Conservation (phyloP, 176 grass and related monocot genomes). For the Microstegium vimineum region DNA sequence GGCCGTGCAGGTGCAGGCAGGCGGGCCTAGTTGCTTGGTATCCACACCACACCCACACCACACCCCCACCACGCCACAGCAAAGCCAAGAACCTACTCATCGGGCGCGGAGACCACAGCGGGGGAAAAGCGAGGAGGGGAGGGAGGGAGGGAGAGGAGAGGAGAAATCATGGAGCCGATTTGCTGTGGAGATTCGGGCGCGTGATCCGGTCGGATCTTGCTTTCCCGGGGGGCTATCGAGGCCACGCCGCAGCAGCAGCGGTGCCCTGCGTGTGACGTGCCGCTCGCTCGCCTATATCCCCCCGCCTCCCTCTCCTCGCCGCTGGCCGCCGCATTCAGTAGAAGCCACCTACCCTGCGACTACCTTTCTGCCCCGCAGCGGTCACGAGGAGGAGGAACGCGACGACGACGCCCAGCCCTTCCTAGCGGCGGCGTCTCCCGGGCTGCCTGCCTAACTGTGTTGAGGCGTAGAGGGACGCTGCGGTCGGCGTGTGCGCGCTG, state of each 20-base stretch:
- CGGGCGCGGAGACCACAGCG: slow-evolving; percentile 23
- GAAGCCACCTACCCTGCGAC: background rate
- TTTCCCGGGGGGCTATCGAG: slow-evolving; percentile 36
- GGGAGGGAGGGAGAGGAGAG: background rate
- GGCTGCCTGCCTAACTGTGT: background rate
- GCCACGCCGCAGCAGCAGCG: background rate
- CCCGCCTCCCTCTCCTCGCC: background rate
- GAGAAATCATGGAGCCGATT: slow-evolving; percentile 67
- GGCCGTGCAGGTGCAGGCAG: background rate
- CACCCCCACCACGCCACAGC: slow-evolving; percentile 6
- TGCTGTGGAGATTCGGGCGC: slow-evolving; percentile 59
- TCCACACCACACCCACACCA: background rate
- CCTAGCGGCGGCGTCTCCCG: too few species aligned
- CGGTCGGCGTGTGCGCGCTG: too few species aligned
- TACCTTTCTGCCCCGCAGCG: background rate
- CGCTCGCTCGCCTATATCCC: slow-evolving; percentile 13
- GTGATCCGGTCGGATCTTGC: slow-evolving; percentile 82
- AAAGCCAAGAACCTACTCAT: slow-evolving; percentile 25
- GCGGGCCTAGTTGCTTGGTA: background rate
- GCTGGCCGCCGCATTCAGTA: slow-evolving; percentile 32
- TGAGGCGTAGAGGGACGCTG: background rate
- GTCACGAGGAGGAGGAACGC: background rate
- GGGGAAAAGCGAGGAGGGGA: background rate
- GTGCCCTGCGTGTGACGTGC: background rate
- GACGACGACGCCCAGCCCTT: too few species aligned